These are phyloP conservation scores for Tolypocladium ovalisporum DNA, from an alignment of 2,329 filamentous ascomycete genomes.

Conservation along the genomic window DNA sequence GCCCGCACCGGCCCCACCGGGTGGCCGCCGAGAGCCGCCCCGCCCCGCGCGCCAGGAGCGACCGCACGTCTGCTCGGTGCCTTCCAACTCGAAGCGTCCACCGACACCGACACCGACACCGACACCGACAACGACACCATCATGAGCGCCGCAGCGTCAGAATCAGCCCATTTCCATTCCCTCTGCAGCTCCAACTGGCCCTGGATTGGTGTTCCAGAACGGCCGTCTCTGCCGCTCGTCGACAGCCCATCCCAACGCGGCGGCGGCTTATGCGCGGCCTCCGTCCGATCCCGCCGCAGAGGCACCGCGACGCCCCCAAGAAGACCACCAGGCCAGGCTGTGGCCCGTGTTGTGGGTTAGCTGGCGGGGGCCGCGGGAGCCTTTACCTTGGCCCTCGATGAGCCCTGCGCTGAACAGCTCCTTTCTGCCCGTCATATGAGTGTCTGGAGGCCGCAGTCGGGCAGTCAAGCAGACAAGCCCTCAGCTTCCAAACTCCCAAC, in stretches of 20 bases:
- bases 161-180: background rate
- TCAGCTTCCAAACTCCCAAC: no score
- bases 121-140: no score
- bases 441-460: background rate
- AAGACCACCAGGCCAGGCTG: background rate
- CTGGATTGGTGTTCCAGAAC: background rate
- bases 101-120: no score
- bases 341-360: background rate
- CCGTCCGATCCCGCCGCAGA: background rate
- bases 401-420: background rate
- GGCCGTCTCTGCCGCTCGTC: background rate
- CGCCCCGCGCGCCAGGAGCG: background rate
- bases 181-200: background rate
- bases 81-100: background rate
- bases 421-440: background rate
- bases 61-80: background rate
- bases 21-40: background rate
- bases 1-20: slow-evolving; percentile 12
- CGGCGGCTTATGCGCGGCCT: background rate
- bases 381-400: background rate
- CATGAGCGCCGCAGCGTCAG: background rate
- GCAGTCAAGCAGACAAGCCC: background rate
- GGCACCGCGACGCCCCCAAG: background rate
- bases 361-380: background rate
- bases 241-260: background rate